Conservation (phyloP, 129 eudicot species). For the Scalesia atractyloides region DNA sequence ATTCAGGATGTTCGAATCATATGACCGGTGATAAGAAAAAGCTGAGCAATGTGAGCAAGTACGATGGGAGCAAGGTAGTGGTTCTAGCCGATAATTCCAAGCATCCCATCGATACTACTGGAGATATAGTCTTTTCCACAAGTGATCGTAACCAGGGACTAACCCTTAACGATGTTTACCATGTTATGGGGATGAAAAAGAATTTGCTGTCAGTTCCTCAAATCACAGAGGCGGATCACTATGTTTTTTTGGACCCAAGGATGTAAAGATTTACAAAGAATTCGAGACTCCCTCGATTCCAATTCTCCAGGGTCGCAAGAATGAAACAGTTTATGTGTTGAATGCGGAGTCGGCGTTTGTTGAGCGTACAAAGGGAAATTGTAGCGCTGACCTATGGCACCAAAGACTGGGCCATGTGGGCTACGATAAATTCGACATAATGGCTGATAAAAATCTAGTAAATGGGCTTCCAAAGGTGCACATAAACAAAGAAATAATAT, state of each 20-base stretch:
- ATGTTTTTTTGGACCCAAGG: background rate
- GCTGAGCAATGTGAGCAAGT: too few relatives aligned
- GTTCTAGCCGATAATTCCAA: too few relatives aligned
- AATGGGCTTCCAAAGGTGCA: background rate
- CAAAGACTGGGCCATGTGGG: constrained; percentile 1
- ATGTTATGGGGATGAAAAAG: too few relatives aligned
- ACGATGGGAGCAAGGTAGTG: too few relatives aligned
- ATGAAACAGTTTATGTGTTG: background rate
- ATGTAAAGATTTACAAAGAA: background rate
- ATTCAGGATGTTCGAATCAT: too few relatives aligned
- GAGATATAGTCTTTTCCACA: too few relatives aligned
- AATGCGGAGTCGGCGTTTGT: background rate
- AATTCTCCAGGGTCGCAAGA: background rate
- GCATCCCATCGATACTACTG: too few relatives aligned
- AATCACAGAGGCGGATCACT: background rate
- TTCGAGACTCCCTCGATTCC: background rate
- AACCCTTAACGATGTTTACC: too few relatives aligned
- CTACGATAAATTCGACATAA: background rate
- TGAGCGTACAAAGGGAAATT: background rate
- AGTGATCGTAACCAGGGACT: too few relatives aligned
- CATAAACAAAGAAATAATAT: background rate
- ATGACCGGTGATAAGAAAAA: too few relatives aligned
- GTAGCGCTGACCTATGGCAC: background rate
- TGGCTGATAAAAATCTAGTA: background rate
- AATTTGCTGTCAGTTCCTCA: background rate